phyloP scores from a whole-genome alignment of 2,329 filamentous ascomycete species.

The Penicillium sp. region DNA sequence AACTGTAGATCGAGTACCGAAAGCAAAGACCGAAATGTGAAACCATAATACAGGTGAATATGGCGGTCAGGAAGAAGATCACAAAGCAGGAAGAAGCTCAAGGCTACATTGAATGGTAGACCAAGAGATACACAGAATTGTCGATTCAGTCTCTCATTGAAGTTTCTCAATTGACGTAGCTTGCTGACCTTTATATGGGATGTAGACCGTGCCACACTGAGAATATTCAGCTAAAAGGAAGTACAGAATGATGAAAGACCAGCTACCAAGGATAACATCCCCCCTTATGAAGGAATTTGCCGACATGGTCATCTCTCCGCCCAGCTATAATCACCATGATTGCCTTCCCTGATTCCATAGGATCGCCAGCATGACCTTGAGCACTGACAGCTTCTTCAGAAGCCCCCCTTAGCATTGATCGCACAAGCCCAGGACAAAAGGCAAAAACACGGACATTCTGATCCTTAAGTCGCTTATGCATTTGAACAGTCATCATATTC shows the following conservation, averaged over 20 bases:
- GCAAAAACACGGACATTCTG: slow-evolving; percentile 25
- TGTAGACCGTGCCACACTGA: no score
- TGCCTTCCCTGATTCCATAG: slow-evolving; percentile 22
- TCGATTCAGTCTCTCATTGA: no score
- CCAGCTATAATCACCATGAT: slow-evolving; percentile 29
- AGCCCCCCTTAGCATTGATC: slow-evolving; percentile 28
- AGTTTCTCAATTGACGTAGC: no score
- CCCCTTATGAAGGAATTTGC: slow-evolving; percentile 22
- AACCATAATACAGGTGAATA: no score
- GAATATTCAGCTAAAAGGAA: no score
- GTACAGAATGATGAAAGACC: no score
- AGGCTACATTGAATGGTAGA: no score
- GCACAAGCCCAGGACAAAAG: slow-evolving; percentile 29
- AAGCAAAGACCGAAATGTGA: background rate
- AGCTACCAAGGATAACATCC: background rate
- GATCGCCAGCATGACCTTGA: slow-evolving; percentile 23
- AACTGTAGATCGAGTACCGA: no score
- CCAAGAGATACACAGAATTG: no score
- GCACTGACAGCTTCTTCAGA: slow-evolving; percentile 24
- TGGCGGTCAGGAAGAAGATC: no score
- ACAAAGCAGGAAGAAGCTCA: no score
- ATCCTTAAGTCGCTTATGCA: slow-evolving; percentile 13
- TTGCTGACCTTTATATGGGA: no score
- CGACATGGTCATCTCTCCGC: slow-evolving; percentile 31
- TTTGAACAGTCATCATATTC: slow-evolving; percentile 19